phyloP scores from a whole-genome alignment of 1,284 basidiomycete genomes.

The Melampsora larici-populina region DNA sequence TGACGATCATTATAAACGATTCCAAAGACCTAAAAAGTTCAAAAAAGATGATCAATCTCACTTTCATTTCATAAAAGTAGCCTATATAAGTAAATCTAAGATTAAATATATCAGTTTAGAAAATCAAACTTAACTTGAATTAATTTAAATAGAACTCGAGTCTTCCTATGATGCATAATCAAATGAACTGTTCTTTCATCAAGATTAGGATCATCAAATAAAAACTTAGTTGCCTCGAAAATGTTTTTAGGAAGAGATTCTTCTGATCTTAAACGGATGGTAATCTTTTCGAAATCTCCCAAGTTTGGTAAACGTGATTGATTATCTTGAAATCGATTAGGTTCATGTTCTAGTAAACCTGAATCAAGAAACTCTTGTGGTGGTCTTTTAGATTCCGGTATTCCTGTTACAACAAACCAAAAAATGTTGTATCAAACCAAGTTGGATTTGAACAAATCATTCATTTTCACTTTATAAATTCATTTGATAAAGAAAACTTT shows the following conservation, averaged over 20 bases:
- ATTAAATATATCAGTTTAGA: too few species aligned
- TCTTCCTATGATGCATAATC: not conserved
- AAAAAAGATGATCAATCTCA: too few species aligned
- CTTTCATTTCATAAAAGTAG: too few species aligned
- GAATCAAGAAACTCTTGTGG: not conserved
- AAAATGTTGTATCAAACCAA: too few species aligned
- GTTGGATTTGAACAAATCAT: not conserved
- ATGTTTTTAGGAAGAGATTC: not conserved
- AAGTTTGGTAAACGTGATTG: too few species aligned
- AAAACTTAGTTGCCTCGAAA: not conserved
- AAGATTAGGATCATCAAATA: not conserved
- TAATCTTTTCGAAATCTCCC: not conserved
- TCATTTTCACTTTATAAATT: not conserved
- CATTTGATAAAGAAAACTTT: not conserved
- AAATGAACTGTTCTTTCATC: not conserved
- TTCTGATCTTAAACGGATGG: not conserved
- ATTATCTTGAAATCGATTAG: not conserved
- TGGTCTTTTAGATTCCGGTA: too few species aligned
- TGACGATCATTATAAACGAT: not conserved
- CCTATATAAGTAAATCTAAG: too few species aligned
- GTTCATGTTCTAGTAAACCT: not conserved
- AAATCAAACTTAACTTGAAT: slow-evolving; percentile 9
- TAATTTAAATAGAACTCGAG: not conserved
- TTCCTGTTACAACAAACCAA: too few species aligned
- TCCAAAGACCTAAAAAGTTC: not conserved